Conservation (phyloP, 805 yeast genomes). For the Wickerhamomyces silvicola region DNA sequence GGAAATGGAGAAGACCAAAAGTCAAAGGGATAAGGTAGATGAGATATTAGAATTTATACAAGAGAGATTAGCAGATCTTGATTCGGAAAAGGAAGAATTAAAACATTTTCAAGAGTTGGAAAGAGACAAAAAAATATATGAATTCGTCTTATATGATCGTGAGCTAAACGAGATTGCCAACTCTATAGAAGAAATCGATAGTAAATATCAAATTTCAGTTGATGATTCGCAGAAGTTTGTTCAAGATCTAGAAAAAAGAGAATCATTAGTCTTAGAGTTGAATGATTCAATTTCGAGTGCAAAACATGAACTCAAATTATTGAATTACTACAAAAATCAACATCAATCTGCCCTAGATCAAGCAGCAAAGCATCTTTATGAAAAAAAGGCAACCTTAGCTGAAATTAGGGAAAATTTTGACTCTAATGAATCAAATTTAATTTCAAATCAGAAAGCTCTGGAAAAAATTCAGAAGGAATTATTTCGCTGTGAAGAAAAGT, state of each 20-base stretch:
- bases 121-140: conserved; percentile 60
- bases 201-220: conserved; percentile 43
- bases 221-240: conserved; percentile 49
- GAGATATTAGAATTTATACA: conserved; percentile 67
- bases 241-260: conserved; percentile 55
- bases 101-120: conserved; percentile 63
- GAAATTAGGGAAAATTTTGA: conserved; percentile 30
- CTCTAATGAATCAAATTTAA: conserved; percentile 27
- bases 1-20: conserved; percentile 70
- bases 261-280: conserved; percentile 39
- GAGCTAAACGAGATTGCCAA: conserved; percentile 60
- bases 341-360: conserved; percentile 44
- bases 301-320: conserved; percentile 42
- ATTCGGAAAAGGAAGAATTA: conserved; percentile 71
- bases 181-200: conserved; percentile 55
- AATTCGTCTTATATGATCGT: conserved; percentile 69
- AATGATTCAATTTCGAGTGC: conserved; percentile 40
- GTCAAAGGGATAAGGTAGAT: conserved; percentile 64
- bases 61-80: conserved; percentile 69
- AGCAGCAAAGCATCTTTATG: conserved; percentile 40
- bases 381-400: conserved; percentile 38
- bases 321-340: conserved; percentile 51
- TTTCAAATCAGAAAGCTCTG: conserved; percentile 16
- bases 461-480: conserved; percentile 21
- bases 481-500: conserved; percentile 29